Base-by-base conservation (phyloP, 495 filamentous ascomycete species). In the Hyphodiscus hymeniophilus region DNA sequence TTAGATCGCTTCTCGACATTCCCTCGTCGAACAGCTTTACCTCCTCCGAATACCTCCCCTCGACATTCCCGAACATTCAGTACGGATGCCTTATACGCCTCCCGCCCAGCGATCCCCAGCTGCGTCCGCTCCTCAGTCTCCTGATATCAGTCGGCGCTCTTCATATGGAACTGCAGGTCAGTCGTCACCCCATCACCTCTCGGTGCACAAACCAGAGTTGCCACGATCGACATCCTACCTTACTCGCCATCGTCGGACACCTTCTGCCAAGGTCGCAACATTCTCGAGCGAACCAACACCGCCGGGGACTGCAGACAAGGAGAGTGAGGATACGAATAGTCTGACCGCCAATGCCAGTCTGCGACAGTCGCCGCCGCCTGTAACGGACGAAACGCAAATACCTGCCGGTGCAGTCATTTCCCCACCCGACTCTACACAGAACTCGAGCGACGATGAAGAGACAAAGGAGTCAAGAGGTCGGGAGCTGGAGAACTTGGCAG, bases 51-150 rank as follows among this genome's bases (percentile, higher is more conserved):
- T 17, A 6, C 31, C 15, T 16, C 10, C 13, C 17, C 38, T 12
- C 43, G 22, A 45, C 6, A 42, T 43, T 20, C 20, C 16, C 8
- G 20, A 13, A 21, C 26, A 38, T 32, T 30, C 17, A 53, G 50
- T 48, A 48, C 58, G 67, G 73, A 95, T 95, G 89, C 89, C 89
- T 72, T 95, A 95, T 76, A 94, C 89, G 65, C 88, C 89, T 53
- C 89, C 89, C 42, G 76, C 80, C 59, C 82, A 84, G 71, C 72
- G 76, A 70, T 89, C 87, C 60, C 88, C 87, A 71, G 75, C 80
- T 60, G 77, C 84, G 51, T 83, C 84, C 41, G 72, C 71, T 40
- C 69, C 80, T 59, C 62, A 75, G 60, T 84, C 80, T 61, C 76
- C 81, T 58, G 73, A 73, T 60, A 53, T 72, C 63, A 78, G 75